These are phyloP conservation scores for Phyllosticta paracitricarpa DNA, from an alignment of 2,329 filamentous ascomycete genomes.

Conservation along the genomic window DNA sequence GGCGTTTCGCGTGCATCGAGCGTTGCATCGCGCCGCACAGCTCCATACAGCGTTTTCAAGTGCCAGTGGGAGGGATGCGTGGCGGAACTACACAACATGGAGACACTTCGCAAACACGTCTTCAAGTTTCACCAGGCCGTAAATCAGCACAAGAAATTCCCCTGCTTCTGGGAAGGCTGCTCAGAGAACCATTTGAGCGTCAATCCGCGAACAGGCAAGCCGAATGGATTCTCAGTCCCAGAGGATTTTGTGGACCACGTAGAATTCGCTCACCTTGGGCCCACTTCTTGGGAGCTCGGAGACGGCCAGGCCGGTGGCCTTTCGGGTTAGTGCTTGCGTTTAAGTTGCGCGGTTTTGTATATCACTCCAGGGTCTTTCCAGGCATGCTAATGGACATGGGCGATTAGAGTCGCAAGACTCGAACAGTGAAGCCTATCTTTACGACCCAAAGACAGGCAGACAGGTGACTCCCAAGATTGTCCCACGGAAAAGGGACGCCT, in stretches of 20 bases:
- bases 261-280: slow-evolving; percentile 40
- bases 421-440: slow-evolving; percentile 3
- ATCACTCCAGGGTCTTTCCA: background rate
- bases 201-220: slow-evolving; percentile 9
- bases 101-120: slow-evolving; percentile 49
- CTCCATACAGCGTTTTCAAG: slow-evolving; percentile 38
- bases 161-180: slow-evolving; percentile 39
- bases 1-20: slow-evolving; percentile 23
- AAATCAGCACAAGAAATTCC: background rate
- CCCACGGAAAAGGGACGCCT: background rate
- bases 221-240: slow-evolving; percentile 27
- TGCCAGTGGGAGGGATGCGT: slow-evolving; percentile 50
- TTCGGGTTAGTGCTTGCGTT: slow-evolving; percentile 34
- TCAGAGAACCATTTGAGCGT: slow-evolving; percentile 16
- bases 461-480: background rate
- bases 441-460: background rate
- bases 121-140: slow-evolving; percentile 39
- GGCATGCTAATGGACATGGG: background rate
- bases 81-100: slow-evolving; percentile 52
- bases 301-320: slow-evolving; percentile 47
- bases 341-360: slow-evolving; percentile 12
- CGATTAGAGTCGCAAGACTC: slow-evolving; percentile 7
- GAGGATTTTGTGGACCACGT: slow-evolving; percentile 43
- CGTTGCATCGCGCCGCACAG: slow-evolving; percentile 12
- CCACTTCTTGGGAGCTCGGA: slow-evolving; percentile 48